Conservation (phyloP, 129 eudicot genomes). For the Flaveria robusta region DNA sequence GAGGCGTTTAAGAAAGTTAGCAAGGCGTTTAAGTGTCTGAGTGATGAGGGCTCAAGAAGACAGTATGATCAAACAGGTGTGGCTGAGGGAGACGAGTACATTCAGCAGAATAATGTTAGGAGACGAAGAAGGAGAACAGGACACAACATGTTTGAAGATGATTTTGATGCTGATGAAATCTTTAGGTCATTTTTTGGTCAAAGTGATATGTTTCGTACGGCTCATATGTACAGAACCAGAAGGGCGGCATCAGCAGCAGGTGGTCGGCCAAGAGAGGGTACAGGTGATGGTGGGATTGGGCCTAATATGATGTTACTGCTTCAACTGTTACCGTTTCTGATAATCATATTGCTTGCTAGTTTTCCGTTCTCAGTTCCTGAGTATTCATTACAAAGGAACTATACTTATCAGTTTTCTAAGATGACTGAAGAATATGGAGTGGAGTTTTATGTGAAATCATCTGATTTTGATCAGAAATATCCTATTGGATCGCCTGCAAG, state of each 20-base stretch:
- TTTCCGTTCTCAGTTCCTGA: conserved; percentile 88
- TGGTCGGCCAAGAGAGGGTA: conserved; percentile 63
- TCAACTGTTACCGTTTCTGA: conserved; percentile 77
- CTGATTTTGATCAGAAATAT: conserved; percentile 73
- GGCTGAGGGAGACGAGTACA: conserved; percentile 77
- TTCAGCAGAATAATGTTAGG: conserved; percentile 68
- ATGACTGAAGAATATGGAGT: conserved; percentile 70
- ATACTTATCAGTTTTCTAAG: conserved; percentile 66
- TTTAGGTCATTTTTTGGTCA: conserved; percentile 90
- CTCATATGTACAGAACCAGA: conserved; percentile 74
- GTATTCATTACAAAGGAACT: conserved; percentile 85
- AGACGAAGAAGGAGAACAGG: conserved; percentile 63
- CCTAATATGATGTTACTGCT: conserved; percentile 71
- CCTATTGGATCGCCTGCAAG: conserved; percentile 68
- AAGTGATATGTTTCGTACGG: conserved; percentile 48
- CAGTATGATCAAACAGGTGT: conserved; percentile 85
- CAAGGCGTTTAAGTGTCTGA: conserved; percentile 88
- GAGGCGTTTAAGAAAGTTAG: conserved; percentile 92
- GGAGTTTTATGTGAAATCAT: conserved; percentile 75
- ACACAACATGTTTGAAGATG: conserved; percentile 65
- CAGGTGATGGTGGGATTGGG: conserved; percentile 50
- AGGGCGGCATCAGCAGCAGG: conserved; percentile 24
- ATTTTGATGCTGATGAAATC: conserved; percentile 89
- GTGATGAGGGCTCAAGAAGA: conserved; percentile 74
- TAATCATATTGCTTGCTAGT: conserved; percentile 83